phyloP scores from a whole-genome alignment of 345 rosid genomes.

The Tarenaya hassleriana region DNA sequence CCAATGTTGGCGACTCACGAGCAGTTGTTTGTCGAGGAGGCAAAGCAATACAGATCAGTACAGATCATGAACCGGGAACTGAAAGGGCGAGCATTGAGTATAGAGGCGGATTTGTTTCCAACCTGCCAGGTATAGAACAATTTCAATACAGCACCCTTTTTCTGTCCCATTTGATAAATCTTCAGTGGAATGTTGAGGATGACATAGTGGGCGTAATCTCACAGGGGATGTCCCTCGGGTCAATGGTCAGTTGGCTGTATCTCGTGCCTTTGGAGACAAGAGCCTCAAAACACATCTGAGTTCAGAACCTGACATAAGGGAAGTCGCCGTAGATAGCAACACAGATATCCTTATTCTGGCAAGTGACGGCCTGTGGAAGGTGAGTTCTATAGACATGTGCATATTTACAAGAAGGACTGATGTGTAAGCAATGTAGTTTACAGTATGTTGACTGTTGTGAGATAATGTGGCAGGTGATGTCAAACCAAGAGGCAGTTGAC shows the following conservation, averaged over 20 bases:
- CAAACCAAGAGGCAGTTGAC: conserved; percentile 72
- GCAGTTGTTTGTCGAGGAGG: conserved; percentile 57
- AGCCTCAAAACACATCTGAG: conserved; percentile 60
- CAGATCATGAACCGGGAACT: conserved; percentile 63
- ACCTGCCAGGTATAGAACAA: conserved; percentile 91
- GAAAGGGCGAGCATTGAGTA: conserved; percentile 55
- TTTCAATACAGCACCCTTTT: too few relatives aligned
- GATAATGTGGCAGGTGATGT: conserved; percentile 42
- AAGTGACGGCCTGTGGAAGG: conserved; percentile 77
- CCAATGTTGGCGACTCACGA: conserved; percentile 68
- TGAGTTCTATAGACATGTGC: conserved; percentile 10
- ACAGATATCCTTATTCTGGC: conserved; percentile 64
- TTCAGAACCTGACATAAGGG: conserved; percentile 56
- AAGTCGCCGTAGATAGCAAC: conserved; percentile 25
- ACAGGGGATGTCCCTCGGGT: conserved; percentile 71
- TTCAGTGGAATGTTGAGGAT: too few relatives aligned
- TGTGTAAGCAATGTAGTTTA: too few relatives aligned
- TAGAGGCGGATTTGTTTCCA: conserved; percentile 66
- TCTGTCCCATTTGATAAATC: too few relatives aligned
- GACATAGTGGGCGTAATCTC: too few relatives aligned
- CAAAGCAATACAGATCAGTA: conserved; percentile 50
- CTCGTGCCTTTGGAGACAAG: conserved; percentile 71
- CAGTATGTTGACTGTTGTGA: too few relatives aligned
- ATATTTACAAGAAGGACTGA: too few relatives aligned
- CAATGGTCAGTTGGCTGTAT: conserved; percentile 64